These are phyloP conservation scores for Saccharomyces hybrid DNA, from an alignment of 1,139 yeast genomes.

Conservation along the genomic window DNA sequence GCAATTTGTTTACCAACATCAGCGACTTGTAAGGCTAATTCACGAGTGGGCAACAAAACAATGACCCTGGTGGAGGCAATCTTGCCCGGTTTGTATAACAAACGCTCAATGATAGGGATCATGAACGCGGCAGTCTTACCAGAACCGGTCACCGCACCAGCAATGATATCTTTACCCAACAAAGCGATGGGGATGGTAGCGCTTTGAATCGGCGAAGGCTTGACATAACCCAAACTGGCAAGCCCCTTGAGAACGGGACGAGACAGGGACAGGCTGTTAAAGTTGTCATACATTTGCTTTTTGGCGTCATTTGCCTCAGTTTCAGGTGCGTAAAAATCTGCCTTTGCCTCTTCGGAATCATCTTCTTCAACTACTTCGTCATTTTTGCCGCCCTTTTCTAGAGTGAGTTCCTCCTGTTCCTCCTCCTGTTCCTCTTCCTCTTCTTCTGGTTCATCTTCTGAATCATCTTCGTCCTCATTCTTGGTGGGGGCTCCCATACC, in stretches of 20 bases:
- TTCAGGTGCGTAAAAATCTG: constrained; percentile 55
- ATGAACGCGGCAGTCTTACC: constrained; percentile 52
- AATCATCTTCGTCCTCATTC: constrained; percentile 27
- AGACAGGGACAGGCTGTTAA: constrained; percentile 72
- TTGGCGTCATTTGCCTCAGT: constrained; percentile 43
- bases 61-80: constrained; percentile 83
- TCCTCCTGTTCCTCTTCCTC: constrained; percentile 24
- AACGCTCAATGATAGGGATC: constrained; percentile 91
- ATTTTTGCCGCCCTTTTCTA: constrained; percentile 33
- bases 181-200: constrained; percentile 91
- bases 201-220: constrained; percentile 90
- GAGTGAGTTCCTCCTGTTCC: constrained; percentile 23
- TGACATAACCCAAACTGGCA: constrained; percentile 67
- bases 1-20: constrained; percentile 88
- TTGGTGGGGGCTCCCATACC: constrained; percentile 51
- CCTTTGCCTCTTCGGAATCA: constrained; percentile 67
- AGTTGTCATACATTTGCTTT: constrained; percentile 48
- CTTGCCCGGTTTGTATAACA: constrained; percentile 79
- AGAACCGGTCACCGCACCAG: constrained; percentile 90
- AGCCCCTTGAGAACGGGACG: constrained; percentile 86
- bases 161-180: constrained; percentile 88
- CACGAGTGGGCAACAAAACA: constrained; percentile 93
- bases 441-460: constrained; percentile 11
- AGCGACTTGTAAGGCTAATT: constrained; percentile 89
- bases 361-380: constrained; percentile 38